Conservation (phyloP, 2,329 filamentous ascomycete species). For the Penicillium corylophilum region DNA sequence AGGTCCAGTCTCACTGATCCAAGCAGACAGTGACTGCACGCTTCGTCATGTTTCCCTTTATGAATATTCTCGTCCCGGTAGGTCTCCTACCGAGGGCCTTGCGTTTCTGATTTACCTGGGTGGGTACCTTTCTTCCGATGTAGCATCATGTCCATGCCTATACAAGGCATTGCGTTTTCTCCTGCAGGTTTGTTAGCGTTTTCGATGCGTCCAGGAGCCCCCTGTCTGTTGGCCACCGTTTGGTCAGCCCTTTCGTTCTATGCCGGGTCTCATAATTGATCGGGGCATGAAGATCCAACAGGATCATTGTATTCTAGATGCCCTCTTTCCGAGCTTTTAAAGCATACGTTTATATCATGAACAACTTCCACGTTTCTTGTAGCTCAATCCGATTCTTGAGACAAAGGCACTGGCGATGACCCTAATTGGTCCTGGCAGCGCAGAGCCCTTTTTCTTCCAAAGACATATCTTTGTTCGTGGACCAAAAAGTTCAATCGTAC, state of each 20-base stretch:
- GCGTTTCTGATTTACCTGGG: slow-evolving; percentile 16
- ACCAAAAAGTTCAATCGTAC: not conserved
- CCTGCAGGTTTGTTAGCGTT: slow-evolving; percentile 28
- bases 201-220: slow-evolving; percentile 16
- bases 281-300: slow-evolving; percentile 25
- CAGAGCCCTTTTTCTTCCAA: too few species aligned
- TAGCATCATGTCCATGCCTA: slow-evolving; percentile 20
- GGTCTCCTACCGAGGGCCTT: not conserved
- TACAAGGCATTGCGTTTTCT: slow-evolving; percentile 12
- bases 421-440: too few species aligned
- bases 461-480: too few species aligned
- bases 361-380: not conserved
- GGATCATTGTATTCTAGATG: slow-evolving; percentile 33
- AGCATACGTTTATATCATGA: not conserved
- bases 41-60: slow-evolving; percentile 9
- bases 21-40: slow-evolving; percentile 9
- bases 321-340: slow-evolving; percentile 11
- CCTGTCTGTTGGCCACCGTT: not conserved
- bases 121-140: slow-evolving; percentile 19
- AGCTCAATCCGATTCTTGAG: not conserved
- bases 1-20: slow-evolving; percentile 1
- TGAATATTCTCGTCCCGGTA: slow-evolving; percentile 6
- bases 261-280: slow-evolving; percentile 4
- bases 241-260: not conserved
- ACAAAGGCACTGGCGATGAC: too few species aligned